Conservation (phyloP, 352 stramenopile species). For the Phytophthora meadii region DNA sequence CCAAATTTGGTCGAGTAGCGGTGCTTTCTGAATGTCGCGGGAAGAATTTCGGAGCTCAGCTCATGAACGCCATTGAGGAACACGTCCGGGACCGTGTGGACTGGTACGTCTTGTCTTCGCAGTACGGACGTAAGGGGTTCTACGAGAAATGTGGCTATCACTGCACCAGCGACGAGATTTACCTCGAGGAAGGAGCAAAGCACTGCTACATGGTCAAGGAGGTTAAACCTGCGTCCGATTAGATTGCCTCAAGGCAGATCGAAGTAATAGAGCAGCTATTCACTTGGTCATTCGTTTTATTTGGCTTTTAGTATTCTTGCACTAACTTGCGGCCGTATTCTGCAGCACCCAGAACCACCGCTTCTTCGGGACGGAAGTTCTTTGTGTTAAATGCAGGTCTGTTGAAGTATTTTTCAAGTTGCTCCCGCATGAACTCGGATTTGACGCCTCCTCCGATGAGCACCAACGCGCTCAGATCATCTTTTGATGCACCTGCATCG, state of each 20-base stretch:
- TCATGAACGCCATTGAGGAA: conserved; percentile 68
- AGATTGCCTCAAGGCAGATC: conserved; percentile 10
- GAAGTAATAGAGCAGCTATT: conserved; percentile 5
- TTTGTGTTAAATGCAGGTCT: conserved; percentile 53
- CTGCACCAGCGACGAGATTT: conserved; percentile 55
- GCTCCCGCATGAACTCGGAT: conserved; percentile 54
- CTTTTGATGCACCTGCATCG: conserved; percentile 41
- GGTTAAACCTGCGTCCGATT: conserved; percentile 9
- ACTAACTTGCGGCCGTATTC: conserved; percentile 62
- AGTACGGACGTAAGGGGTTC: conserved; percentile 66
- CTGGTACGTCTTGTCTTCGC: conserved; percentile 55
- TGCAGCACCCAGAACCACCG: conserved; percentile 62
- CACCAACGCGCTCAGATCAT: conserved; percentile 57
- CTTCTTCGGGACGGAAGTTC: conserved; percentile 64
- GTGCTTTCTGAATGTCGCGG: conserved; percentile 67
- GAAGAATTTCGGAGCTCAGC: conserved; percentile 55
- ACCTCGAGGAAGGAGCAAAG: conserved; percentile 56
- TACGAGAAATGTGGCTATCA: conserved; percentile 77
- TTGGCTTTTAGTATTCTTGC: conserved; percentile 33
- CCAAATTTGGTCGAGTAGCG: conserved; percentile 68
- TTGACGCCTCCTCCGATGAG: conserved; percentile 64
- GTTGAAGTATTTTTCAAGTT: conserved; percentile 65
- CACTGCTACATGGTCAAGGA: conserved; percentile 69
- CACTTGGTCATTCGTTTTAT: neutral
- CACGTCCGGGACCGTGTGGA: conserved; percentile 48